Evolutionary conservation across 495 filamentous ascomycete species (phyloP).

Genomic region (Penicillium coffeae): DNA sequence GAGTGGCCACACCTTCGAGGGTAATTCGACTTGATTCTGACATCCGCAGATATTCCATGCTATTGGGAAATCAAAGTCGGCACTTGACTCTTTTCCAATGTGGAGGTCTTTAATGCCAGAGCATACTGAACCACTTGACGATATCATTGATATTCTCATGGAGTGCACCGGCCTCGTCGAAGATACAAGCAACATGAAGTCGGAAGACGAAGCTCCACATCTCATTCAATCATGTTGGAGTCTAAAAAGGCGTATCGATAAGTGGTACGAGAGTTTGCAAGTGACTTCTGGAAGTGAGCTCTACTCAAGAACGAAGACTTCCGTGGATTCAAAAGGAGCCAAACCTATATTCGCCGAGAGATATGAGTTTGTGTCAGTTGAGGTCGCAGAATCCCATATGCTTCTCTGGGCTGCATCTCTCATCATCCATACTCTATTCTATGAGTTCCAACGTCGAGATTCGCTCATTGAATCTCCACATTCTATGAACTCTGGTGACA

Average conservation of each 20-base stretch:
- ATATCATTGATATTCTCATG: conserved; percentile 17
- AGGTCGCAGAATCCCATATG: conserved; percentile 10
- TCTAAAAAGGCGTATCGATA: neutral
- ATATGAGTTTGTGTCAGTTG: conserved; percentile 8
- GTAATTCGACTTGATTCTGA: neutral
- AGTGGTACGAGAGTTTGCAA: conserved; percentile 6
- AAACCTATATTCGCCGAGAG: conserved; percentile 2
- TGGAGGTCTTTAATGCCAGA: conserved; percentile 7
- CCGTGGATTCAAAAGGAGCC: neutral
- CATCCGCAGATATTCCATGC: conserved; percentile 9
- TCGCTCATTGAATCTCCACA: neutral
- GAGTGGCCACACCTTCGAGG: neutral
- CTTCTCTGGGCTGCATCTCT: conserved; percentile 11
- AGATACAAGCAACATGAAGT: neutral
- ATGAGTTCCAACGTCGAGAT: neutral
- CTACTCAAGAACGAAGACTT: conserved; percentile 3
- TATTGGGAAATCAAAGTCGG: conserved; percentile 16
- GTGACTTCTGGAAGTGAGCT: neutral
- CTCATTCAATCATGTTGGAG: neutral
- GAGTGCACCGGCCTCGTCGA: conserved; percentile 9
- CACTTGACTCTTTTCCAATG: conserved; percentile 12
- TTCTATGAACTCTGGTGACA: neutral
- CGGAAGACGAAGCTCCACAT: neutral
- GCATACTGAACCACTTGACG: conserved; percentile 5
- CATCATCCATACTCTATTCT: conserved; percentile 9